phyloP scores from a whole-genome alignment of 805 yeast species.

The Starmerella scarabaei region DNA sequence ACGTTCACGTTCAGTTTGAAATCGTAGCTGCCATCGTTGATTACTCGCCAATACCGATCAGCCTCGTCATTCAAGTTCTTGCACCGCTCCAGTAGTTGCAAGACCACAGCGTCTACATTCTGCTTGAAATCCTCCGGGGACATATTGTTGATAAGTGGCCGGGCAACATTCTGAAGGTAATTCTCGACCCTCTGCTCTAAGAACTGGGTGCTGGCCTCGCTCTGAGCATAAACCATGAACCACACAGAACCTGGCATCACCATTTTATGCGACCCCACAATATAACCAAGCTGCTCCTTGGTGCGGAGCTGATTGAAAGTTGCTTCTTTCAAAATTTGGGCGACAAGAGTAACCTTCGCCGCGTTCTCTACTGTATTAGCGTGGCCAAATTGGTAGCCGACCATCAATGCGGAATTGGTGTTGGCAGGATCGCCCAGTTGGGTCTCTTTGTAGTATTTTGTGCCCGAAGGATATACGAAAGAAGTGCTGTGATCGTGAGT shows the following conservation, averaged over 20 bases:
- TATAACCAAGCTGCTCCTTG: conserved; percentile 88
- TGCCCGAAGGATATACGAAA: conserved; percentile 24
- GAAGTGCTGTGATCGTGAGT: conserved; percentile 22
- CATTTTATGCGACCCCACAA: conserved; percentile 68
- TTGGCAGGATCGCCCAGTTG: conserved; percentile 50
- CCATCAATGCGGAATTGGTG: conserved; percentile 73
- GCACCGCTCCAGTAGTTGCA: conserved; percentile 52
- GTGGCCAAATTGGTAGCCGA: conserved; percentile 55
- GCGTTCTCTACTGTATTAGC: conserved; percentile 32
- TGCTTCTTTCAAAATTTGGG: conserved; percentile 71
- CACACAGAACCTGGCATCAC: conserved; percentile 56
- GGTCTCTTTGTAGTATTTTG: conserved; percentile 17
- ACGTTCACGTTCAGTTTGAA: conserved; percentile 47
- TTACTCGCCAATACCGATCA: conserved; percentile 47
- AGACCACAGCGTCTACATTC: conserved; percentile 56
- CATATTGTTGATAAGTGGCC: conserved; percentile 37
- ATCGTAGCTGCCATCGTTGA: conserved; percentile 68
- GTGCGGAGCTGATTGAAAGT: conserved; percentile 83
- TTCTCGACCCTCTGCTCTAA: conserved; percentile 63
- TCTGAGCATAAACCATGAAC: conserved; percentile 68
- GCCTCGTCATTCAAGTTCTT: conserved; percentile 74
- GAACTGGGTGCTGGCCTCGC: conserved; percentile 63
- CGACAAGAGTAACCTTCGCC: conserved; percentile 48
- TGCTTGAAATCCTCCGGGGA: conserved; percentile 51
- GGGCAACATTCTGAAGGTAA: conserved; percentile 39